These are phyloP conservation scores for Dioscorea cayenensis DNA, from an alignment of 116 monocot species.

Conservation along the genomic window DNA sequence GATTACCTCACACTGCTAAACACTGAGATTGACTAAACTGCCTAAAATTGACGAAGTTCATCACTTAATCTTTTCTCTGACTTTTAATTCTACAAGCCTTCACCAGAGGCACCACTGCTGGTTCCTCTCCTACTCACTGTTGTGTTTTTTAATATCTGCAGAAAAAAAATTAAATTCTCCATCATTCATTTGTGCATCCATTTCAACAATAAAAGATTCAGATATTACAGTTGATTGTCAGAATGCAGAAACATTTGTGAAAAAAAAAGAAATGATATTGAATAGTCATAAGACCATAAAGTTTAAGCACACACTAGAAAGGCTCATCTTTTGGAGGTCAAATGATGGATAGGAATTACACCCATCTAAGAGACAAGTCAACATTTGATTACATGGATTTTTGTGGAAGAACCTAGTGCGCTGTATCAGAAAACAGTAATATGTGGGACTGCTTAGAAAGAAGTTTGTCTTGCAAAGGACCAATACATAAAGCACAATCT, in stretches of 20 bases:
- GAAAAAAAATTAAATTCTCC: too few relatives aligned
- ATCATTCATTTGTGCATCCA: too few relatives aligned
- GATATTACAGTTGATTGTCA: neutral
- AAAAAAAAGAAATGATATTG: neutral
- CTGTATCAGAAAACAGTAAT: too few relatives aligned
- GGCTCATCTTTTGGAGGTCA: too few relatives aligned
- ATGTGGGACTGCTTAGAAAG: too few relatives aligned
- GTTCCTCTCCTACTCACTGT: neutral
- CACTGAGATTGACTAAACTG: too few relatives aligned
- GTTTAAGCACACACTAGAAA: neutral
- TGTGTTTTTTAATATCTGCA: conserved; percentile 1
- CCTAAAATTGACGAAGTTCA: neutral
- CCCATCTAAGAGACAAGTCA: too few relatives aligned
- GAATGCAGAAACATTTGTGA: neutral
- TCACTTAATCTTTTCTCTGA: neutral
- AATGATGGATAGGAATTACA: too few relatives aligned
- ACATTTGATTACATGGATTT: too few relatives aligned
- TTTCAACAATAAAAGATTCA: neutral
- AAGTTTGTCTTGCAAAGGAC: neutral
- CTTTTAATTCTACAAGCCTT: neutral
- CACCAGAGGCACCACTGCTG: neutral
- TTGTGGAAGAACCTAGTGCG: too few relatives aligned
- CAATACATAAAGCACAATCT: neutral
- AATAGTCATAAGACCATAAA: neutral
- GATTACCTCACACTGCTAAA: too few relatives aligned